A percentile compares a stretch with the other conserved stretches of the same genome.
Evolutionary conservation across 345 rosid species (phyloP).

Genomic region (Moringa oleifera): DNA sequence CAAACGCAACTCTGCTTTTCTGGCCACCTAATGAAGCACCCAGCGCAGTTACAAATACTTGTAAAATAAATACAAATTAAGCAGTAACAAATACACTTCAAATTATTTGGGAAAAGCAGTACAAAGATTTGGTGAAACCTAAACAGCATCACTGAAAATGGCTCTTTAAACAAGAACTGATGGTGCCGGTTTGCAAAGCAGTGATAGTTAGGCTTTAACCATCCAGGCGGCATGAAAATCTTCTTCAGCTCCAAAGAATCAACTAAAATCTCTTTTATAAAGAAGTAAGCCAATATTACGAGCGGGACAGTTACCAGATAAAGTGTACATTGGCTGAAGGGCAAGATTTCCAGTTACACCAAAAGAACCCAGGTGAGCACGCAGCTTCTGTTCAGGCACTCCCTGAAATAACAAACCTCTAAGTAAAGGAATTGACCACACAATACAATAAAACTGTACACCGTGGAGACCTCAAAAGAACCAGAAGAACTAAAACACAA

Average conservation of each 20-base stretch:
- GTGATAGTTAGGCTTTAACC: slow-evolving; percentile 3
- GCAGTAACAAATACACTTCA: background rate
- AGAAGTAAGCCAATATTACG: background rate
- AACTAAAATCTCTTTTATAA: background rate
- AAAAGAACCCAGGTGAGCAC: slow-evolving; percentile 90
- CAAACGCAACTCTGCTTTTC: slow-evolving; percentile 98
- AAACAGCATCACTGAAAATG: background rate
- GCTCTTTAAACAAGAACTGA: background rate
- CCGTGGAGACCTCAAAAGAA: background rate
- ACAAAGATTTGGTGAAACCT: background rate
- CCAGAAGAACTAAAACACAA: background rate
- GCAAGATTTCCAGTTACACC: slow-evolving; percentile 99
- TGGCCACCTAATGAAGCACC: slow-evolving; percentile 70
- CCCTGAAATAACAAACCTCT: slow-evolving; percentile 50
- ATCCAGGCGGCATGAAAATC: background rate
- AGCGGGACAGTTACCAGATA: slow-evolving; percentile 57
- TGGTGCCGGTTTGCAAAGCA: background rate
- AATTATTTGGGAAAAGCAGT: background rate
- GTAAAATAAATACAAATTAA: background rate
- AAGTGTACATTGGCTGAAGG: slow-evolving; percentile 96
- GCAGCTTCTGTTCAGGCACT: slow-evolving; percentile 93
- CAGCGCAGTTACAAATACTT: slow-evolving; percentile 8
- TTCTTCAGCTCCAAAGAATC: background rate
- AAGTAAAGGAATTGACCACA: slow-evolving; percentile 5
- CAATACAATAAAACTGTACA: background rate